Base-by-base conservation (phyloP, 2,329 filamentous ascomycete species). In the Lachnellula subtilissima region DNA sequence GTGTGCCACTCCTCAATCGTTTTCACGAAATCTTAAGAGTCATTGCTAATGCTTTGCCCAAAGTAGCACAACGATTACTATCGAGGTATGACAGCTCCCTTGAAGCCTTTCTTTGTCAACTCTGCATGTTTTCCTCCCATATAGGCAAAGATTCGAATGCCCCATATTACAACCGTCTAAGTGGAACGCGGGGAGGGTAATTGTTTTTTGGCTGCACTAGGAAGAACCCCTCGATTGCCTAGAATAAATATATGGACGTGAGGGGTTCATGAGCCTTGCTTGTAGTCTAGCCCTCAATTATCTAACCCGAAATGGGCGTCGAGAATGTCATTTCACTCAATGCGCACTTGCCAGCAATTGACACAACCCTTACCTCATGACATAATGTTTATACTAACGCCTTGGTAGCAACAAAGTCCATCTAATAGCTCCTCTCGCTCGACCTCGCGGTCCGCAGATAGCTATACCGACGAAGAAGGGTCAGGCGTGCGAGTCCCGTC, bases 401-500 rank as follows among this genome's bases (percentile, higher is more conserved):
- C 40, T 8, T 46, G 40, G 36, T 57, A 56, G 22, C 59, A 64
- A 51, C 53, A 43, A 53, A 58, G 58, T 51, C 62, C 62, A 35
- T 56, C 64, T 37, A 58, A 62, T 43, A 65, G 54, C 48, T 63
- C 66, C 11, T 65, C 67, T 32, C 67, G 61, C 37, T 69, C 62
- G 14, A 58, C 59, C 17, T 61, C 67, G 12, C 59, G 59, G 39
- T 66, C 65, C 17, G 60, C 58, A 32, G 63, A 67, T 48, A 65
- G 62, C 25, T 69, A 58, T 52, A 65, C 63, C 17, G 67, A 67
- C 65, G 65, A 67, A 50, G 65, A 67, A 43, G 63, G 59, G 25
- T 69, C 66, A 55, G 66, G 65, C 53, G 63, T 67, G 53, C 65
- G 66, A 50, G 56, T 67, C 49, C 54, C 71, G 57, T 69, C 61